Conservation (phyloP, 2,329 filamentous ascomycete genomes). For the Fusarium lyarnte region DNA sequence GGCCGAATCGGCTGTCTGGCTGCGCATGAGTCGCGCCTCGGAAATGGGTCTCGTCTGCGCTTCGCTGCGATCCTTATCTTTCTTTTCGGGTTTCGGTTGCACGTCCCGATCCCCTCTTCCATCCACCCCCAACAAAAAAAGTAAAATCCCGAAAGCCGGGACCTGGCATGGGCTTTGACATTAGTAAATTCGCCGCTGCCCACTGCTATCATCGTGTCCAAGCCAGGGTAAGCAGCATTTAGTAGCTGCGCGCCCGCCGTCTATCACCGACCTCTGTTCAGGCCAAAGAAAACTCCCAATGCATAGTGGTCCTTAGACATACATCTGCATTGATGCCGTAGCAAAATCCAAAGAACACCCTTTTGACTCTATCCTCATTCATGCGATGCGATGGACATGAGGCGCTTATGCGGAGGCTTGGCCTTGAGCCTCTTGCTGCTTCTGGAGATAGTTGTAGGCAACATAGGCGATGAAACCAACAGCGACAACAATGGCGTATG, state of each 20-base stretch:
- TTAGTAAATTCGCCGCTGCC: slow-evolving; percentile 13
- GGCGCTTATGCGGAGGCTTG: slow-evolving; percentile 42
- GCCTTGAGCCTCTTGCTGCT: slow-evolving; percentile 51
- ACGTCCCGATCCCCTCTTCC: slow-evolving; percentile 19
- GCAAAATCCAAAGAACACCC: slow-evolving; percentile 14
- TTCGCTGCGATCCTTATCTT: slow-evolving; percentile 39
- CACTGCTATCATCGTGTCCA: slow-evolving; percentile 38
- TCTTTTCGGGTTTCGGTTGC: slow-evolving; percentile 12
- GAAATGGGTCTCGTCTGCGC: slow-evolving; percentile 34
- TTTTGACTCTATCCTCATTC: slow-evolving; percentile 9
- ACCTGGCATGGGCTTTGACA: slow-evolving; percentile 21
- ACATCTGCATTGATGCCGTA: slow-evolving; percentile 33
- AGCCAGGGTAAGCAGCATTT: slow-evolving; percentile 21
- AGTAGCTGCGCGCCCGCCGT: slow-evolving; percentile 30
- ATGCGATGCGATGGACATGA: slow-evolving; percentile 18
- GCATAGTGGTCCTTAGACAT: slow-evolving; percentile 28
- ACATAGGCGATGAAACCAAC: slow-evolving; percentile 81
- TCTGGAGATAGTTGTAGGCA: slow-evolving; percentile 86
- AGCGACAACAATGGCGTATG: slow-evolving; percentile 83
- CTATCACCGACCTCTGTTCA: slow-evolving; percentile 35
- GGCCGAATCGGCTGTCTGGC: slow-evolving; percentile 16
- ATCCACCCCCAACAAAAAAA: slow-evolving; percentile 39
- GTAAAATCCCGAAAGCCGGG: slow-evolving; percentile 21
- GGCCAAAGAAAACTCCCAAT: slow-evolving; percentile 40
- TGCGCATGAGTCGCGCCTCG: slow-evolving; percentile 31